A percentile compares a stretch with the other conserved stretches of the same genome.
phyloP scores from a whole-genome alignment of 805 yeast genomes.

The Spathaspora sp. region DNA sequence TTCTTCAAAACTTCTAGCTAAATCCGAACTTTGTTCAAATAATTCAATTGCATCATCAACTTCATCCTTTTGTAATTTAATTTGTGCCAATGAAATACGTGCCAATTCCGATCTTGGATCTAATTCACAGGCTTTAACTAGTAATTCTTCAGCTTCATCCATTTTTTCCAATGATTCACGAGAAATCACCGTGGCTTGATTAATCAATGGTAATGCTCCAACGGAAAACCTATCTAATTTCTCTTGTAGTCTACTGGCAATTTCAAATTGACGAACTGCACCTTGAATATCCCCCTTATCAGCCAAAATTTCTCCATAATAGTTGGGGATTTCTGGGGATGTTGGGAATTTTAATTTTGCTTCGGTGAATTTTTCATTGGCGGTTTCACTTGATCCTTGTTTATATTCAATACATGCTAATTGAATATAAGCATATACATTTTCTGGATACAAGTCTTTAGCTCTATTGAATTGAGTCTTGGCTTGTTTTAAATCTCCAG shows the following conservation, averaged over 20 bases:
- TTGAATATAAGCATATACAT: constrained; percentile 85
- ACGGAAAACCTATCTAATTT: constrained; percentile 65
- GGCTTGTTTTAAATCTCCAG: constrained; percentile 72
- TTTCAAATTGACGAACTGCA: constrained; percentile 82
- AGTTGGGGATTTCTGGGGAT: constrained; percentile 89
- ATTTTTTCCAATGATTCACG: constrained; percentile 47
- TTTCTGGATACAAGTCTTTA: constrained; percentile 66
- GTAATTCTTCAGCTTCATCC: constrained; percentile 58
- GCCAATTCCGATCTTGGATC: constrained; percentile 93
- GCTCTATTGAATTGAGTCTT: constrained; percentile 72
- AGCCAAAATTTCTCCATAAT: constrained; percentile 89
- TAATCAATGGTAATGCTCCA: constrained; percentile 86
- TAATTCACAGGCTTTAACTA: constrained; percentile 70
- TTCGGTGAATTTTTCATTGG: constrained; percentile 63
- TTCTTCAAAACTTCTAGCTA: constrained; percentile 83
- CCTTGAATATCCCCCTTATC: constrained; percentile 70
- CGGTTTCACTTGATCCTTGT: constrained; percentile 55
- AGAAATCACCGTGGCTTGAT: constrained; percentile 75
- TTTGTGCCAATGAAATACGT: constrained; percentile 85
- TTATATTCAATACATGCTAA: constrained; percentile 89
- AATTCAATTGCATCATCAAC: constrained; percentile 75
- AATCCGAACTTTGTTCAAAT: constrained; percentile 77
- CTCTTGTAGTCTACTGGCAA: constrained; percentile 78
- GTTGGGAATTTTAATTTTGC: constrained; percentile 78
- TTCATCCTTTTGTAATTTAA: constrained; percentile 78